Conservation (phyloP, 2,329 filamentous ascomycete genomes). For the Colletotrichum salicis region DNA sequence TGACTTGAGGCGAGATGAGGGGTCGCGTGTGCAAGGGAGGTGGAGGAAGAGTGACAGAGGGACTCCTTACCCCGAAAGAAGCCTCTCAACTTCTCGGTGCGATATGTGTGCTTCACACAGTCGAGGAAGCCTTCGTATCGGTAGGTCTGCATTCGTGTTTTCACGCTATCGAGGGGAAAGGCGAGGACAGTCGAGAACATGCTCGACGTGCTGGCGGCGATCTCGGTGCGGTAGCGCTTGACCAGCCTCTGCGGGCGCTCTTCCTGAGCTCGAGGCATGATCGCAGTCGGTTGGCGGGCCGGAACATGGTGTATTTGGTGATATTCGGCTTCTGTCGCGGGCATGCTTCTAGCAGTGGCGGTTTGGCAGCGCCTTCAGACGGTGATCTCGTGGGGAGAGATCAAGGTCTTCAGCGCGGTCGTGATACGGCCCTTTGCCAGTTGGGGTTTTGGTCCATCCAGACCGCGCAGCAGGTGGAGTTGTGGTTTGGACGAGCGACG, state of each 20-base stretch:
- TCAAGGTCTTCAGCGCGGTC: slow-evolving; percentile 70
- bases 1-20: slow-evolving; percentile 29
- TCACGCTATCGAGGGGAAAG: slow-evolving; percentile 90
- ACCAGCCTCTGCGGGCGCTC: slow-evolving; percentile 60
- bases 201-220: slow-evolving; percentile 81
- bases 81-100: slow-evolving; percentile 75
- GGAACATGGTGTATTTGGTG: slow-evolving; percentile 56
- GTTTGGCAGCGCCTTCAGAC: slow-evolving; percentile 55
- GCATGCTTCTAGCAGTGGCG: slow-evolving; percentile 51
- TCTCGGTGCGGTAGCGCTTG: slow-evolving; percentile 83
- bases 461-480: slow-evolving; percentile 17
- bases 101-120: slow-evolving; percentile 81
- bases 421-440: slow-evolving; percentile 54
- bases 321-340: slow-evolving; percentile 48
- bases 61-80: slow-evolving; percentile 79
- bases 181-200: slow-evolving; percentile 81
- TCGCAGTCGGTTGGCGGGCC: slow-evolving; percentile 51
- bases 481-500: neutral
- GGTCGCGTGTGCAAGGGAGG: slow-evolving; percentile 23
- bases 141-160: slow-evolving; percentile 91
- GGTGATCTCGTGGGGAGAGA: slow-evolving; percentile 59
- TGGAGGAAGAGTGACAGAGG: neutral
- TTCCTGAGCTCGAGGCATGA: slow-evolving; percentile 51
- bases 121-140: slow-evolving; percentile 79
- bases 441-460: slow-evolving; percentile 34